Evolutionary conservation across 257 asterid species (phyloP), one percentile per base, ranked within the genome.

Genomic region (Asclepias syriaca): DNA sequence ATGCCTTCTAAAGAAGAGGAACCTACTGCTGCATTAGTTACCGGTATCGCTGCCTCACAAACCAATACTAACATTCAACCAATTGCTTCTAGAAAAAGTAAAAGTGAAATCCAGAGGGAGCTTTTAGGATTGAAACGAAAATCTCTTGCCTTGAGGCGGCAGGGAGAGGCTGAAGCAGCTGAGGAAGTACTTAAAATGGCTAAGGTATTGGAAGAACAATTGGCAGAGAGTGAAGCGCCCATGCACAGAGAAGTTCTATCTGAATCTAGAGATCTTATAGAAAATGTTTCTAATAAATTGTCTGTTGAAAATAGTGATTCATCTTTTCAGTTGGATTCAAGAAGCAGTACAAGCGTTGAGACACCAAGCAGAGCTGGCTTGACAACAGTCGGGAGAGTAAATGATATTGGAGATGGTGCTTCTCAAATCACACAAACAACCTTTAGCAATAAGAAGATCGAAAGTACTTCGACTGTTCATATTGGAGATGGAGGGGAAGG

Each of bases 21-120:
- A 8, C 63, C n/a, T 60, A 53, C 78, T 72, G 69, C 80, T 54
- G 51, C 48, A 51, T 34, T 61, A 71, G 43, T 48, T 2, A 78
- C 65, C 55, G 66, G 37, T 29, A 59, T 83, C 70, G 72, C 81
- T 78, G 66, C 34, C 71, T 43, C 73, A 54, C 84, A 82, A 68
- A 70, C 83, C 66, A 53, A 27, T 68, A 15, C 54, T 71, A 27
- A 49, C 78, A 43, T 69, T 55, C 81, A 64, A 72, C 56, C 71
- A 56, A 79, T 68, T 69, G 77, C 67, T 45, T 71, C 90, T 58
- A 82, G 72, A 72, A 91, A 83, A 77, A 85, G 90, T 77, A 92
- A 80, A 81, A 81, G 84, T 56, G 98, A 92, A 32, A 86, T 92
- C 75, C 97, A 90, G 89, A 88, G 96, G 74, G 97, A 90, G 70